These are phyloP conservation scores for Chlorokybus atmophyticus DNA, from an alignment of 139 green algal genomes.

Conservation along the genomic window DNA sequence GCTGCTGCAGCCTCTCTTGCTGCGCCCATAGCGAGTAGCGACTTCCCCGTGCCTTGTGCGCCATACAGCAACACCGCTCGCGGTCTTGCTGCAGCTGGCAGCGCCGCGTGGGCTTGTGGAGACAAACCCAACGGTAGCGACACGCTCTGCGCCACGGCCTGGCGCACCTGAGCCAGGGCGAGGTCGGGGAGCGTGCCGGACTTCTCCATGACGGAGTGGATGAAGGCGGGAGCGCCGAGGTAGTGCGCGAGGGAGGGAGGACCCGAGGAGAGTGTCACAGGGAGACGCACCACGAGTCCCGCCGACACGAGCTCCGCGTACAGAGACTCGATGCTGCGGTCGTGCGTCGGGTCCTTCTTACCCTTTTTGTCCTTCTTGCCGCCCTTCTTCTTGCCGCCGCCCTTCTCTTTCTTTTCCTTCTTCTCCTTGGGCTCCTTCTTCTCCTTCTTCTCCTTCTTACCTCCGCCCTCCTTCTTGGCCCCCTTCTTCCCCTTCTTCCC, in stretches of 20 bases:
- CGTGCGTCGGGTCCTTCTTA: conserved; percentile 72
- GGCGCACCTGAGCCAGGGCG: conserved; percentile 33
- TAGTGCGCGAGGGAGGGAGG: conserved; percentile 47
- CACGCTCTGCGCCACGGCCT: conserved; percentile 61
- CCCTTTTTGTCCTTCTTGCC: conserved; percentile 50
- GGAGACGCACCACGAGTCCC: conserved; percentile 46
- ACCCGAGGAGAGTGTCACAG: too few relatives aligned
- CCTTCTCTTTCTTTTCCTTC: conserved; percentile 24
- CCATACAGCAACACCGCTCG: conserved; percentile 75
- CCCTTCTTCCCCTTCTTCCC: conserved; percentile 12
- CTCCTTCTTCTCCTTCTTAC: conserved; percentile 37
- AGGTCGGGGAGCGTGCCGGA: conserved; percentile 4
- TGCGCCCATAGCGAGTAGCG: conserved; percentile 46
- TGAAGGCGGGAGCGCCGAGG: conserved; percentile 44
- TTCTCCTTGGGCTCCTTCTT: too few relatives aligned
- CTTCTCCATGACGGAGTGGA: conserved; percentile 38
- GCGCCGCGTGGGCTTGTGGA: too few relatives aligned
- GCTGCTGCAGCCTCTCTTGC: conserved; percentile 48
- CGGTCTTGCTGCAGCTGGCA: too few relatives aligned
- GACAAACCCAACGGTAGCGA: conserved; percentile 69
- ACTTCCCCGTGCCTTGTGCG: conserved; percentile 60
- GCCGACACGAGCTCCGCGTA: conserved; percentile 70
- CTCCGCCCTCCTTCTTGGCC: conserved; percentile 43
- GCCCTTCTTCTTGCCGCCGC: conserved; percentile 32
- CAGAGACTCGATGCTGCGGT: conserved; percentile 68